phyloP scores from a whole-genome alignment of 2,329 filamentous ascomycete species.

The Aspergillus eucalypticola region DNA sequence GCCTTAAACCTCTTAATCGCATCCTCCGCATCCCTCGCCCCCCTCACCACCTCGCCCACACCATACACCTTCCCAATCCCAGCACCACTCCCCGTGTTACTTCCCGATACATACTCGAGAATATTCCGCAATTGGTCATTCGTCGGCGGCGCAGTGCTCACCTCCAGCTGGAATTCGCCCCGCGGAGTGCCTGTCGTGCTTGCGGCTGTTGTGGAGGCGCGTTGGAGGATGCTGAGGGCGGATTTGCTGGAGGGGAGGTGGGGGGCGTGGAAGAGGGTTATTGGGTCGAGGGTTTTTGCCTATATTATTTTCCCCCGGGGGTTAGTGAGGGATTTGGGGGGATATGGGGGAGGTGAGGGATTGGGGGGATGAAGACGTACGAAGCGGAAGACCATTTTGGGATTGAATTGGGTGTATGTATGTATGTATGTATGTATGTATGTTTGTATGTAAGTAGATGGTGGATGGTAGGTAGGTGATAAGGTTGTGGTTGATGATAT shows the following conservation, averaged over 20 bases:
- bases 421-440: neutral
- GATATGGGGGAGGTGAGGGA: neutral
- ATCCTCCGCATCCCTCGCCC: slow-evolving; percentile 72
- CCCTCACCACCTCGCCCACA: slow-evolving; percentile 67
- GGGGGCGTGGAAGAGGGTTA: slow-evolving; percentile 94
- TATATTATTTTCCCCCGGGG: slow-evolving; percentile 45
- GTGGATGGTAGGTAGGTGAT: neutral
- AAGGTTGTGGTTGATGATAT: neutral
- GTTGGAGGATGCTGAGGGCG: slow-evolving; percentile 75
- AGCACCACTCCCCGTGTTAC: slow-evolving; percentile 55
- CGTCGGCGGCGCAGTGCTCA: slow-evolving; percentile 79
- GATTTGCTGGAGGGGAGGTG: slow-evolving; percentile 68
- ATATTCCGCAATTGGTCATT: slow-evolving; percentile 80
- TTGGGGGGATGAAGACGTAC: slow-evolving; percentile 12
- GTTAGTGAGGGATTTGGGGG: neutral
- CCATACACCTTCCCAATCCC: slow-evolving; percentile 62
- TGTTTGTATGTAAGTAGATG: neutral
- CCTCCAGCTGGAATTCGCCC: slow-evolving; percentile 80
- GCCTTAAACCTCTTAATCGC: slow-evolving; percentile 77
- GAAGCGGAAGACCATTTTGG: slow-evolving; percentile 28
- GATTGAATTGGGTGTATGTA: neutral
- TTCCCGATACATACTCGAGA: slow-evolving; percentile 62
- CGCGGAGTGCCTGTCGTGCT: slow-evolving; percentile 71
- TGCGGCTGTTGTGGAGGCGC: slow-evolving; percentile 71
- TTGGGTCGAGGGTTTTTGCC: slow-evolving; percentile 81